phyloP scores from a whole-genome alignment of 2,329 filamentous ascomycete genomes.

The Fusarium sp. region DNA sequence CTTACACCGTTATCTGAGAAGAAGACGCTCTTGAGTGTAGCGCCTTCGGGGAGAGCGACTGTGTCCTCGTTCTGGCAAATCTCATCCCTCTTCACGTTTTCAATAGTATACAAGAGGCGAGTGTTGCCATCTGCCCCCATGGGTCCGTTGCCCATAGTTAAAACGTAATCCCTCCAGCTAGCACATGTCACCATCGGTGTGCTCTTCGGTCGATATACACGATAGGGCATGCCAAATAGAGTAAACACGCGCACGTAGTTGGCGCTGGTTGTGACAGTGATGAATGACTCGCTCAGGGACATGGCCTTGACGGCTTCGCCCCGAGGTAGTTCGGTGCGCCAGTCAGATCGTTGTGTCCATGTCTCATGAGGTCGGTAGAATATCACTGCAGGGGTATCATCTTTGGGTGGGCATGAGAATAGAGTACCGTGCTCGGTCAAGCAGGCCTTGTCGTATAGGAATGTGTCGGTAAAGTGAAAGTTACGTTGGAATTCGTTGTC shows the following conservation, averaged over 20 bases:
- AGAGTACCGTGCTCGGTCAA: conserved; percentile 86
- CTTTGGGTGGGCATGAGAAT: conserved; percentile 82
- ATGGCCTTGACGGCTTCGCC: conserved; percentile 91
- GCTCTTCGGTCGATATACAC: conserved; percentile 92
- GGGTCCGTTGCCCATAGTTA: conserved; percentile 94
- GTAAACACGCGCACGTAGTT: conserved; percentile 95
- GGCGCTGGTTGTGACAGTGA: conserved; percentile 87
- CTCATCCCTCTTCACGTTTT: conserved; percentile 93
- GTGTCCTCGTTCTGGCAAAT: conserved; percentile 95
- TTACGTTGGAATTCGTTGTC: conserved; percentile 92
- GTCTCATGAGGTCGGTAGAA: conserved; percentile 98
- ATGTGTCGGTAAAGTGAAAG: conserved; percentile 98
- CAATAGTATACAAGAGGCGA: conserved; percentile 88
- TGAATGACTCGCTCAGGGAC: conserved; percentile 89
- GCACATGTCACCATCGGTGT: conserved; percentile 91
- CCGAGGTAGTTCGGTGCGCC: conserved; percentile 86
- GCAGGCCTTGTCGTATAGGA: conserved; percentile 95
- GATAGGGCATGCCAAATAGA: conserved; percentile 88
- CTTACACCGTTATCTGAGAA: conserved; percentile 91
- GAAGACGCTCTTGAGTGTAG: conserved; percentile 84
- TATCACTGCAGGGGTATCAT: conserved; percentile 79
- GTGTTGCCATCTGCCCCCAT: conserved; percentile 82
- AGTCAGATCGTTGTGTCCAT: conserved; percentile 92
- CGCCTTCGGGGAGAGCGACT: conserved; percentile 82
- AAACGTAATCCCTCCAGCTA: conserved; percentile 95